phyloP scores from a whole-genome alignment of 208 protist genomes.

The Polymyxa betae region DNA sequence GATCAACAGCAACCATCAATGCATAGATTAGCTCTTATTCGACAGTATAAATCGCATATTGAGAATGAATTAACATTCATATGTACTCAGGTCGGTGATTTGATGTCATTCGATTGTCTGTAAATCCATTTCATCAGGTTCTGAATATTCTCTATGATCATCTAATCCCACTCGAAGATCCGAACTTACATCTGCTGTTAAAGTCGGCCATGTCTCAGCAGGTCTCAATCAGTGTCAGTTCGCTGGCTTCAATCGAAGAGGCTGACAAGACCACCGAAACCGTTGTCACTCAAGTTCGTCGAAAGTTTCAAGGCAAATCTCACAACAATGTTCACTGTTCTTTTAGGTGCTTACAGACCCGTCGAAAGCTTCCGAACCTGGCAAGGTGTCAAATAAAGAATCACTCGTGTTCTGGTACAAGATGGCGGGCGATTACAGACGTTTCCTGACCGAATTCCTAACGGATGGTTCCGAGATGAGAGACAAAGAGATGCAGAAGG shows the following conservation, averaged over 20 bases:
- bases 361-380: not conserved
- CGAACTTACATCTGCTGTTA: not conserved
- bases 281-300: not conserved
- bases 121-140: not conserved
- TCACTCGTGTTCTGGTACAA: slow-evolving; percentile 50
- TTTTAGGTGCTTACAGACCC: not conserved
- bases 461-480: slow-evolving; percentile 21
- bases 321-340: not conserved
- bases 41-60: not conserved
- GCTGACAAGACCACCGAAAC: not conserved
- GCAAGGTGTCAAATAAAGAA: not conserved
- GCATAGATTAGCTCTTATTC: no score
- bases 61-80: slow-evolving; percentile 10
- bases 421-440: slow-evolving; percentile 32
- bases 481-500: not conserved
- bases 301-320: not conserved
- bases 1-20: no score
- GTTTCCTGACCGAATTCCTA: slow-evolving; percentile 38
- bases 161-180: not conserved
- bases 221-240: not conserved
- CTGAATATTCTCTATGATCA: not conserved
- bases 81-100: not conserved
- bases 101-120: not conserved
- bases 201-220: not conserved
- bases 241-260: not conserved